A percentile compares a stretch with the other conserved stretches of the same genome.
phyloP scores from a whole-genome alignment of 2,329 filamentous ascomycete species.

The Trichophyton verrucosum region DNA sequence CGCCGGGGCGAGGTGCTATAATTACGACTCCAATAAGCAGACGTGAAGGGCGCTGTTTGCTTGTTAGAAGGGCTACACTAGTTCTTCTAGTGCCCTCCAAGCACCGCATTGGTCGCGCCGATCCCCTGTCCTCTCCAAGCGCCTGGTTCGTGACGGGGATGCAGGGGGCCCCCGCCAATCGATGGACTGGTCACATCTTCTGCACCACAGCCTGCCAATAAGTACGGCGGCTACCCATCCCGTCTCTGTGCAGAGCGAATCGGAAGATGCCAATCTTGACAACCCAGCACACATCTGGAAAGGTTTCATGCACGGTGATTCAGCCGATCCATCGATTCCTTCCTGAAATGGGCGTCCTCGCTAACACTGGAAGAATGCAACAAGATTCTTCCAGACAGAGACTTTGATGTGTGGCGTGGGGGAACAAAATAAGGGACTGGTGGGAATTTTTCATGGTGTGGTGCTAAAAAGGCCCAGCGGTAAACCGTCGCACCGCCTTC shows the following conservation, averaged over 20 bases:
- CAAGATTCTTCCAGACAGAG: neutral
- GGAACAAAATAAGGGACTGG: neutral
- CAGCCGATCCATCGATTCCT: neutral
- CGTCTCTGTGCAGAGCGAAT: neutral
- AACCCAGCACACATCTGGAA: neutral
- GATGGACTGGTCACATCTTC: conserved; percentile 4
- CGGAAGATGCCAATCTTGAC: neutral
- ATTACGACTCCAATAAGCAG: neutral
- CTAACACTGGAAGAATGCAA: neutral
- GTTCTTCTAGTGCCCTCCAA: neutral
- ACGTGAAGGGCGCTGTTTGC: neutral
- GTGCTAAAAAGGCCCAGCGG: neutral
- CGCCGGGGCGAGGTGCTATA: neutral
- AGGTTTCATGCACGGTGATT: neutral
- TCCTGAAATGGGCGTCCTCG: neutral
- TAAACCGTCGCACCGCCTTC: neutral
- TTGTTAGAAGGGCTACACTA: neutral
- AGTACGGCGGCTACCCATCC: conserved; percentile 1
- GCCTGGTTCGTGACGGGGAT: conserved; percentile 1
- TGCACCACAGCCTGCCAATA: conserved; percentile 1
- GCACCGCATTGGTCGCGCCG: conserved; percentile 2
- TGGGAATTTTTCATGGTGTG: neutral
- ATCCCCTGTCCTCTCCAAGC: conserved; percentile 2
- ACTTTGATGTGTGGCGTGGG: neutral
- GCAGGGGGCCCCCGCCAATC: conserved; percentile 3